These are phyloP conservation scores for Dalechampia spathulata DNA, from an alignment of 441 rosid genomes.

Conservation along the genomic window DNA sequence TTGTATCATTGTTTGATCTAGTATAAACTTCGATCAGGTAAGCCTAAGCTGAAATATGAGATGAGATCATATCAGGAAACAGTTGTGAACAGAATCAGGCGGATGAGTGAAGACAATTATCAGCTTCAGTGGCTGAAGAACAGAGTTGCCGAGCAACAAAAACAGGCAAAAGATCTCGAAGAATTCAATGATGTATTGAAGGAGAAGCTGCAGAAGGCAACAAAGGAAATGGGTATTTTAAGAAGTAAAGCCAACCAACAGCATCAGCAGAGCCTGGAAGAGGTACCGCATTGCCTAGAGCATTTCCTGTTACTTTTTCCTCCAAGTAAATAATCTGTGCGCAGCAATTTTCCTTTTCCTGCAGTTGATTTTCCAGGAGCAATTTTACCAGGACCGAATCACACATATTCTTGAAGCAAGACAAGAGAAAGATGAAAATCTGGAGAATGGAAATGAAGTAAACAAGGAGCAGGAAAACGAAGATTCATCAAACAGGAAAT, in stretches of 20 bases:
- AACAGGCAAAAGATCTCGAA: conserved; percentile 30
- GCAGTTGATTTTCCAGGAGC: conserved; percentile 29
- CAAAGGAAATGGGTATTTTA: conserved; percentile 45
- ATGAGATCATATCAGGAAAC: conserved; percentile 53
- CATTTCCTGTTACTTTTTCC: too few species aligned
- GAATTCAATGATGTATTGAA: conserved; percentile 34
- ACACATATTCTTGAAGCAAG: conserved; percentile 36
- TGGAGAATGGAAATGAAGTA: conserved; percentile 38
- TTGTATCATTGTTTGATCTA: neutral
- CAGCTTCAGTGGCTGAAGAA: conserved; percentile 40
- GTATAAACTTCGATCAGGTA: neutral
- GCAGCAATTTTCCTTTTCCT: too few species aligned
- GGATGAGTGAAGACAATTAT: conserved; percentile 52
- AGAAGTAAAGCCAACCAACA: conserved; percentile 45
- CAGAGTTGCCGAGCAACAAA: conserved; percentile 28
- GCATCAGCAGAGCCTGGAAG: conserved; percentile 52
- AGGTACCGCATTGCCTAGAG: too few species aligned
- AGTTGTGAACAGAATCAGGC: conserved; percentile 48
- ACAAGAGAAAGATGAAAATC: conserved; percentile 40
- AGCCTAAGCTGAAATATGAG: conserved; percentile 6
- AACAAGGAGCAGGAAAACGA: neutral
- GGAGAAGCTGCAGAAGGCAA: conserved; percentile 42
- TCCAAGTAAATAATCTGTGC: too few species aligned
- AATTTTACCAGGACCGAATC: conserved; percentile 43
- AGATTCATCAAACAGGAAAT: too few species aligned